Evolutionary conservation across 1,139 yeast species (phyloP).

Genomic region (Pichia sp.): DNA sequence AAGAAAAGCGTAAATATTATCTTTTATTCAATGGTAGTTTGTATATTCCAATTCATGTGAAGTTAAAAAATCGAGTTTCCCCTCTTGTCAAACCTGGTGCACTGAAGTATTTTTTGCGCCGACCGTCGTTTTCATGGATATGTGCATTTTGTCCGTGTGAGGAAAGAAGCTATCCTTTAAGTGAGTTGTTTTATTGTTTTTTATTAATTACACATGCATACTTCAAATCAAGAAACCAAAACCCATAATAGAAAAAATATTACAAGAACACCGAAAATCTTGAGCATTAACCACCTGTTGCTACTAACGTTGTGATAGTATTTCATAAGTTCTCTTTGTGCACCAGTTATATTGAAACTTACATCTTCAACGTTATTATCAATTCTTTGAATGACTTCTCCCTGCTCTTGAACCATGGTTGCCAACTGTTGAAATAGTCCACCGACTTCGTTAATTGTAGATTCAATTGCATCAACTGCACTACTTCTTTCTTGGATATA

Average conservation of each 20-base stretch:
- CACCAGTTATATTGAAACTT: conserved; percentile 80
- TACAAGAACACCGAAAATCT: conserved; percentile 81
- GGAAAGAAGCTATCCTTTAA: background rate
- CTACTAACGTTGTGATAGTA: conserved; percentile 84
- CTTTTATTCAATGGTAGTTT: background rate
- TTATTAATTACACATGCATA: background rate
- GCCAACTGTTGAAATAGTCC: conserved; percentile 91
- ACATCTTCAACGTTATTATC: conserved; percentile 95
- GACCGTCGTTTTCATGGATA: background rate
- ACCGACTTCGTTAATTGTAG: conserved; percentile 95
- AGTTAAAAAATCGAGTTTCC: background rate
- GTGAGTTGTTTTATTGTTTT: background rate
- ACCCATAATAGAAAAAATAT: conserved; percentile 76
- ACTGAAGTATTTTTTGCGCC: background rate
- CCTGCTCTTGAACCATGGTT: conserved; percentile 96
- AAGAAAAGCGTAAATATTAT: background rate
- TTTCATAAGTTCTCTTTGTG: conserved; percentile 87
- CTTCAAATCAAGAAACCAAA: conserved; percentile 35
- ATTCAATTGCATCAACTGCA: conserved; percentile 93
- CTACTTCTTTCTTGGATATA: conserved; percentile 78
- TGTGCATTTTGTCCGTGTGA: background rate
- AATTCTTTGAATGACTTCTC: conserved; percentile 90
- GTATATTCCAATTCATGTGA: background rate
- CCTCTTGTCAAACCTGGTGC: background rate
- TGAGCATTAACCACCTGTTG: conserved; percentile 87